Percentiles rank a stretch among this genome's conserved stretches.
phyloP scores from a whole-genome alignment of 208 protist genomes.

The Leishmania tarentolae region DNA sequence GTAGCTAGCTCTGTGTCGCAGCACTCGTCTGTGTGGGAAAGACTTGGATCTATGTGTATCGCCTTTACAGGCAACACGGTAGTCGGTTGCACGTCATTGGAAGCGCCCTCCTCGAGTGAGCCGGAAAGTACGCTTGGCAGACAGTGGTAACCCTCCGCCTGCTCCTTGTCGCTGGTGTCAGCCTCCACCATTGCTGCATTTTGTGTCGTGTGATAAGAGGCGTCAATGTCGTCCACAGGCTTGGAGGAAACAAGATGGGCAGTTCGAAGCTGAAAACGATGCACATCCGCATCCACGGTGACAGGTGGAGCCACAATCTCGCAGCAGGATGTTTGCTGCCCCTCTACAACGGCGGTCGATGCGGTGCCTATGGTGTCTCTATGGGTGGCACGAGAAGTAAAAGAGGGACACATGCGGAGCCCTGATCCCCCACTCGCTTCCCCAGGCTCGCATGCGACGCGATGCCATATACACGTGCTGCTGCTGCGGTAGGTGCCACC shows the following conservation, averaged over 20 bases:
- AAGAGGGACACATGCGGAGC: neutral
- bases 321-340: neutral
- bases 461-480: neutral
- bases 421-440: neutral
- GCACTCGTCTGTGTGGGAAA: neutral
- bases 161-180: neutral
- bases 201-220: neutral
- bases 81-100: neutral
- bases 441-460: neutral
- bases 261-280: neutral
- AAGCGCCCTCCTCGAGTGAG: neutral
- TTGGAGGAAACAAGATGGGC: neutral
- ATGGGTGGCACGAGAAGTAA: neutral
- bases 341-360: neutral
- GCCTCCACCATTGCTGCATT: neutral
- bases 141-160: neutral
- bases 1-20: neutral
- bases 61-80: neutral
- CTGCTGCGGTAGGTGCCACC: neutral
- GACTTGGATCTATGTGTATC: neutral
- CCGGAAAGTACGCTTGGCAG: neutral
- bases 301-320: neutral
- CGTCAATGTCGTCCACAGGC: neutral
- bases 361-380: neutral
- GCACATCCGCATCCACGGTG: neutral